Base-by-base conservation (phyloP, 257 asterid species). In the Ilex asprella region DNA sequence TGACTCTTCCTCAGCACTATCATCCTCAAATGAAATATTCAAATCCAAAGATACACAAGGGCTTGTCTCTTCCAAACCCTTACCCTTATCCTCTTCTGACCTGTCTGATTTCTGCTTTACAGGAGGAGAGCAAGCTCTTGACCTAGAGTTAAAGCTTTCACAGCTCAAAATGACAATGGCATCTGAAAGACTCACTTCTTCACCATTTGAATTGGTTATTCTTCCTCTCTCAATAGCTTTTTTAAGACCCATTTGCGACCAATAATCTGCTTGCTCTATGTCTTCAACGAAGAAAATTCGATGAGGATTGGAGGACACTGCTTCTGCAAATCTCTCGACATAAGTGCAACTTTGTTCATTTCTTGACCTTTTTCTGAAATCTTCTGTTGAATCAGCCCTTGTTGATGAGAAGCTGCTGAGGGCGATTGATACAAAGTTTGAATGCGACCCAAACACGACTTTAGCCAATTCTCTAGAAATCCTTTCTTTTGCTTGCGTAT, bases 101-200 rank as follows among this genome's bases (percentile, higher is more conserved):
- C 57, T 27, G 2, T 53, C 57, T 7, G 30, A 53, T 21, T 14
- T 53, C 30, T 53, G 57, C 57, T 16, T 53, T 3, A 16, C 30
- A 53, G 57, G 30, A n/a, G 57, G 30, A 15, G 57, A 53, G 30
- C 57, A 53, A 10, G 57, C 57, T 53, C 57, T 53, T 21, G 57
- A 53, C 30, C 57, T 53, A 3, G 57, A 15, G 11, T 30, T 53
- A 10, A 53, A 53, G 30, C 57, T 53, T 21, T 53, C 57, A 21
- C 57, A 53, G 30, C 57, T 53, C 57, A 53, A 53, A 7, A 53
- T 16, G 11, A 53, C 11, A 16, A 53, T 21, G 15, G 57, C 57
- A 53, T 53, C 57, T 2, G n/a, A n/a, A 6, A 53, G 57, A 53
- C 57, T 5, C 7, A 53, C 57, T 21, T 53, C 57, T 21, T n/a